Conservation (phyloP, 257 asterid genomes). For the Solanum piurae region DNA sequence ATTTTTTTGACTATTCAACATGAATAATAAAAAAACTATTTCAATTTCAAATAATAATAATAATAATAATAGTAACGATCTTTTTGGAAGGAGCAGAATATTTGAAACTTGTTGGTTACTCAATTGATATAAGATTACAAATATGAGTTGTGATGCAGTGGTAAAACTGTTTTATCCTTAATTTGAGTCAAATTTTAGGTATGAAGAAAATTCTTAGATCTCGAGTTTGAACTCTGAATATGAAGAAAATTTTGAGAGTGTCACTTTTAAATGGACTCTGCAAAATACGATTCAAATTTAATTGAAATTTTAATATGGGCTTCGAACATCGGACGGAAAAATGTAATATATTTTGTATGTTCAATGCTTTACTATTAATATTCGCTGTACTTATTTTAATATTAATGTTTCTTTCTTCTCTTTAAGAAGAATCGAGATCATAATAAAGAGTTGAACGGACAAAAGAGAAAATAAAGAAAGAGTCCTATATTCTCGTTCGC, state of each 20-base stretch:
- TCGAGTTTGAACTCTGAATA: too few species aligned
- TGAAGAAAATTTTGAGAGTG: too few species aligned
- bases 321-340: rapidly evolving
- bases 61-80: not conserved
- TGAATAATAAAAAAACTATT: not conserved
- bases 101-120: not conserved
- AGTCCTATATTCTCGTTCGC: not conserved
- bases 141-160: too few species aligned
- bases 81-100: not conserved
- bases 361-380: not conserved
- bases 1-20: not conserved
- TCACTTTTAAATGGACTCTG: too few species aligned
- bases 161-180: rapidly evolving
- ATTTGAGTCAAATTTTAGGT: rapidly evolving
- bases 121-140: not conserved
- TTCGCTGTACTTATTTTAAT: not conserved
- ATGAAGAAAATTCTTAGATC: too few species aligned
- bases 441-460: not conserved
- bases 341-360: not conserved
- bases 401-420: not conserved
- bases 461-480: not conserved
- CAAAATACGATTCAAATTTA: too few species aligned
- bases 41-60: not conserved
- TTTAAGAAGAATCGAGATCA: not conserved
- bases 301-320: rapidly evolving